Percentiles rank a stretch among this genome's conserved stretches.
Evolutionary conservation across 352 stramenopile genomes (phyloP).

Genomic region (Pythium monospermum): DNA sequence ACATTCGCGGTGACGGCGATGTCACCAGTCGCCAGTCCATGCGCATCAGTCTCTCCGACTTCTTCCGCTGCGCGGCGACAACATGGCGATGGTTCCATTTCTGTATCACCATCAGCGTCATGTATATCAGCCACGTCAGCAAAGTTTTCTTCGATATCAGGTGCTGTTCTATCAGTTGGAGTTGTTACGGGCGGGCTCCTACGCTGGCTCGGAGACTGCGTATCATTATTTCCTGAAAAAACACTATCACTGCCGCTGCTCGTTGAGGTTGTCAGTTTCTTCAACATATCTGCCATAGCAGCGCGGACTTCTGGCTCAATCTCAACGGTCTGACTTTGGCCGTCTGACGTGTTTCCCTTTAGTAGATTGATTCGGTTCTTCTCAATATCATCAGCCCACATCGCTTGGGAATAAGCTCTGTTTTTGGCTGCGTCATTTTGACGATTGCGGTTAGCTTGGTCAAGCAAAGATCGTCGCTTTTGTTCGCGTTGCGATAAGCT

Average conservation of each 20-base stretch:
- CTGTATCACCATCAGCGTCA: too few species aligned
- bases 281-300: too few species aligned
- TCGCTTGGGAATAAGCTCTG: conserved; percentile 14
- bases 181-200: too few species aligned
- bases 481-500: conserved; percentile 6
- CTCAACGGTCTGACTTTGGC: conserved; percentile 20
- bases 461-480: conserved; percentile 14
- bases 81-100: too few species aligned
- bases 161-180: too few species aligned
- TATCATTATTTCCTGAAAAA: not conserved
- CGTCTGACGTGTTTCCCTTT: not conserved
- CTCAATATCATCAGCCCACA: conserved; percentile 19
- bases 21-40: conserved; percentile 26
- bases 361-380: conserved; percentile 17
- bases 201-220: too few species aligned
- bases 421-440: conserved; percentile 11
- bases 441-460: conserved; percentile 8
- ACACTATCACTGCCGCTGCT: not conserved
- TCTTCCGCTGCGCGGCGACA: conserved; percentile 29
- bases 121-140: too few species aligned
- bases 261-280: not conserved
- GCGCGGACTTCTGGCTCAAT: not conserved
- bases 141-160: too few species aligned
- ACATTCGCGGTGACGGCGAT: conserved; percentile 4
- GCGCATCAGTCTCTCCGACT: conserved; percentile 39